These are phyloP conservation scores for Allium fistulosum DNA, from an alignment of 106 monocot species.

Conservation along the genomic window DNA sequence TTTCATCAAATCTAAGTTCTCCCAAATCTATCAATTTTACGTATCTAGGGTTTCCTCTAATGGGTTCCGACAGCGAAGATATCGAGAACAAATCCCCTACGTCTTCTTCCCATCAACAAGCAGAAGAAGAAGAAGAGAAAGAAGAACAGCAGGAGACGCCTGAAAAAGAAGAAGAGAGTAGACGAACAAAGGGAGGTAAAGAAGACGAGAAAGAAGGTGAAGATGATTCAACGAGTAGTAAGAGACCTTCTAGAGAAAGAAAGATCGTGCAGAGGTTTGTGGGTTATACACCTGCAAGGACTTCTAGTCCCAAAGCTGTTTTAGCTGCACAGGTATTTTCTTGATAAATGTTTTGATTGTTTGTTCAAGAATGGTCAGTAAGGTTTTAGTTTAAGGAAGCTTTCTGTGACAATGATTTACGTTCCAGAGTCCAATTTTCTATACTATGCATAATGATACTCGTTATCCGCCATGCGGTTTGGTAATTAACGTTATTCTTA, in stretches of 20 bases:
- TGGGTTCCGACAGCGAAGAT: conserved; percentile 2
- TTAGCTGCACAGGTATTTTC: conserved; percentile 43
- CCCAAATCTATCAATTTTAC: neutral
- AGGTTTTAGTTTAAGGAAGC: neutral
- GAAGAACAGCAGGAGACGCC: conserved; percentile 6
- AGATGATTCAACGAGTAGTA: conserved; percentile 7
- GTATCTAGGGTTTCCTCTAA: conserved; percentile 4
- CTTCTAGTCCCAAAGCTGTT: conserved; percentile 29
- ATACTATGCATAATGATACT: too few relatives aligned
- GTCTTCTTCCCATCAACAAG: neutral
- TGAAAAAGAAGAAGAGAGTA: neutral
- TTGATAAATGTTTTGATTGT: neutral
- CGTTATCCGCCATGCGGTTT: too few relatives aligned
- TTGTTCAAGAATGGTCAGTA: neutral
- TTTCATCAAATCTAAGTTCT: too few relatives aligned
- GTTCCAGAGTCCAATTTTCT: too few relatives aligned
- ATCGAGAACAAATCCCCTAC: neutral
- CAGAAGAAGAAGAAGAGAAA: conserved; percentile 1
- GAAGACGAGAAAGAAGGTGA: conserved; percentile 4
- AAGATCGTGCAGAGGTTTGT: conserved; percentile 73
- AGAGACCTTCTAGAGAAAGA: conserved; percentile 71
- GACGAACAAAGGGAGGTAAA: neutral
- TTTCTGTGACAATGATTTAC: too few relatives aligned
- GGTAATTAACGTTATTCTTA: too few relatives aligned
- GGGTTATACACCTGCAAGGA: conserved; percentile 19